These are phyloP conservation scores for Danielia reshetovae DNA, from an alignment of 805 yeast genomes.

Conservation along the genomic window DNA sequence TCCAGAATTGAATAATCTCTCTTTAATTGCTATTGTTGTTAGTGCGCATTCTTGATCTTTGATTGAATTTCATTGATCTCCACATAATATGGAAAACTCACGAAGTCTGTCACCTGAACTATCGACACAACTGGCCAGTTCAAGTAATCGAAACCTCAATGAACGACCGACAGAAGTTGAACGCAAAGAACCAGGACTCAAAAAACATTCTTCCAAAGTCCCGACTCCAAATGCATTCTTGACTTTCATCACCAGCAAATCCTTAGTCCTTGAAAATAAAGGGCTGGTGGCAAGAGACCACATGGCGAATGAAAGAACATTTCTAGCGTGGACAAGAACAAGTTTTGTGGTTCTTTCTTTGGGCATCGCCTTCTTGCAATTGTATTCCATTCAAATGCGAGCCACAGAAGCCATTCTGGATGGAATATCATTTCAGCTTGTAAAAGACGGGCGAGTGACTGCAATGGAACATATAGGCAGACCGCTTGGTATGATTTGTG, in stretches of 20 bases:
- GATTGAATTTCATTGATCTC: no score
- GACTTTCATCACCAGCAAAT: not conserved
- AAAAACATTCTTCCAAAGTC: no score
- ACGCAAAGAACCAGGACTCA: no score
- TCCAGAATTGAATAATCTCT: no score
- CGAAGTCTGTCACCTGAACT: no score
- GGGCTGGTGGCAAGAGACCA: constrained; percentile 40
- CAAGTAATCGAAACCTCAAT: no score
- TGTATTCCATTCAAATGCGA: constrained; percentile 40
- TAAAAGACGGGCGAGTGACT: not conserved
- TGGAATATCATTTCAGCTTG: not conserved
- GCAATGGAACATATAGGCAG: constrained; percentile 4
- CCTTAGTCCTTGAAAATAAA: constrained; percentile 21
- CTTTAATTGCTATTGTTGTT: no score
- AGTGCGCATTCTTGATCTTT: no score
- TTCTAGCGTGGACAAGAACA: constrained; percentile 61
- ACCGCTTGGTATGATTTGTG: constrained; percentile 11
- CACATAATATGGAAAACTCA: no score
- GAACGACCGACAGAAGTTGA: no score
- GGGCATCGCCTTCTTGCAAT: constrained; percentile 59
- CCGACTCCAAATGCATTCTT: no score
- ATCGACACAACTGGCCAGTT: no score
- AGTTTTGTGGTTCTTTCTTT: constrained; percentile 54
- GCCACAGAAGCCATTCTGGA: constrained; percentile 8
- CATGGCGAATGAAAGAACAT: constrained; percentile 62